Evolutionary conservation across 306 rosid species (phyloP).

Genomic region (Geum urbanum): DNA sequence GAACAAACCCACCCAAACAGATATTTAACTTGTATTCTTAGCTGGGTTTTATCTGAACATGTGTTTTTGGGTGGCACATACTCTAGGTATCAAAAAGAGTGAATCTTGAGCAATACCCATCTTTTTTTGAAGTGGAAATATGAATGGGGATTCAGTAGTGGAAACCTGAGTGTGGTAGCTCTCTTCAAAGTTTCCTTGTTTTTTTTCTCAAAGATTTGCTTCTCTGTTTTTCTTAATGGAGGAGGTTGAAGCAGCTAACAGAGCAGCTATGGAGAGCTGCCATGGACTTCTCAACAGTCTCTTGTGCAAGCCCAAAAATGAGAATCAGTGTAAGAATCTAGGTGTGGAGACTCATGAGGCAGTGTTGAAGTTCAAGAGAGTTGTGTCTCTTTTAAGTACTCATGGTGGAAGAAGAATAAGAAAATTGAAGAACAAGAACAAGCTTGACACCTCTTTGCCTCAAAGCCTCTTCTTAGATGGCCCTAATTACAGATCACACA

Average conservation of each 20-base stretch:
- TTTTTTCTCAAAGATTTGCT: not conserved
- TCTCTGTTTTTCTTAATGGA: slow-evolving; percentile 36
- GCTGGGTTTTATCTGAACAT: not conserved
- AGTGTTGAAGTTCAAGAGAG: slow-evolving; percentile 74
- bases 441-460: slow-evolving; percentile 43
- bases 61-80: not conserved
- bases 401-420: slow-evolving; percentile 87
- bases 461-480: slow-evolving; percentile 56
- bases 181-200: not conserved
- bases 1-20: slow-evolving; percentile 1
- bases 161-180: not conserved
- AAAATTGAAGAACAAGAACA: slow-evolving; percentile 48
- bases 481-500: slow-evolving; percentile 47
- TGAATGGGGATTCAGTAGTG: not conserved
- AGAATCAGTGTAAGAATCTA: slow-evolving; percentile 46
- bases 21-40: not conserved
- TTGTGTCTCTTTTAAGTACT: slow-evolving; percentile 59
- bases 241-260: slow-evolving; percentile 75
- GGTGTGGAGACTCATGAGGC: slow-evolving; percentile 69
- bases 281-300: slow-evolving; percentile 49
- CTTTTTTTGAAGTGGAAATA: slow-evolving; percentile 1
- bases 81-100: not conserved
- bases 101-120: not conserved
- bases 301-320: slow-evolving; percentile 57
- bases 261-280: slow-evolving; percentile 68